Evolutionary conservation across 805 yeast species (phyloP).

Genomic region (Saturnispora serradocipensis): DNA sequence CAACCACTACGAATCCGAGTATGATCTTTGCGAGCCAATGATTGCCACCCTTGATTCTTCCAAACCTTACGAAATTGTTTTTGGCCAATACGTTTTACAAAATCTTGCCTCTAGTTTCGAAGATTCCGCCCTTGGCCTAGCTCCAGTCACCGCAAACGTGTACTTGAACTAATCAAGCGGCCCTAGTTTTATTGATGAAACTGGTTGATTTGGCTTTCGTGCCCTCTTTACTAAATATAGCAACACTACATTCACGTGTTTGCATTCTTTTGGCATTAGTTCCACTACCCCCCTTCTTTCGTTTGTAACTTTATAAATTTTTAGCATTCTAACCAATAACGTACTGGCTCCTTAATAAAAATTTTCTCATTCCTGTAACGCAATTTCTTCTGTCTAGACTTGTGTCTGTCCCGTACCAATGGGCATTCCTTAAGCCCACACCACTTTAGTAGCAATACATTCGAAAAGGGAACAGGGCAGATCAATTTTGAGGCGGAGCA

Average conservation of each 20-base stretch:
- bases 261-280: neutral
- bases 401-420: too few species aligned
- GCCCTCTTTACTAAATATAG: neutral
- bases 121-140: slow-evolving; percentile 13
- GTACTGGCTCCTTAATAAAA: too few species aligned
- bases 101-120: slow-evolving; percentile 14
- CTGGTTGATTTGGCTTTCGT: neutral
- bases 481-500: neutral
- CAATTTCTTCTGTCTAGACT: neutral
- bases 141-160: slow-evolving; percentile 9
- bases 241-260: neutral
- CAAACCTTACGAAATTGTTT: slow-evolving; percentile 11
- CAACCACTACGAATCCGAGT: slow-evolving; percentile 12
- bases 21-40: slow-evolving; percentile 19
- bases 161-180: neutral
- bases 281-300: neutral
- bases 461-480: neutral
- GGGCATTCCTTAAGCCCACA: too few species aligned
- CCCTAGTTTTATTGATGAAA: too few species aligned
- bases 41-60: slow-evolving; percentile 8
- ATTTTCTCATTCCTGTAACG: neutral
- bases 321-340: neutral
- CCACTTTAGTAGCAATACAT: neutral
- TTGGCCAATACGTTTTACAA: slow-evolving; percentile 19
- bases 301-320: neutral